These are phyloP conservation scores for Talaromyces trachyspermus DNA, from an alignment of 495 filamentous ascomycete genomes.

Conservation along the genomic window DNA sequence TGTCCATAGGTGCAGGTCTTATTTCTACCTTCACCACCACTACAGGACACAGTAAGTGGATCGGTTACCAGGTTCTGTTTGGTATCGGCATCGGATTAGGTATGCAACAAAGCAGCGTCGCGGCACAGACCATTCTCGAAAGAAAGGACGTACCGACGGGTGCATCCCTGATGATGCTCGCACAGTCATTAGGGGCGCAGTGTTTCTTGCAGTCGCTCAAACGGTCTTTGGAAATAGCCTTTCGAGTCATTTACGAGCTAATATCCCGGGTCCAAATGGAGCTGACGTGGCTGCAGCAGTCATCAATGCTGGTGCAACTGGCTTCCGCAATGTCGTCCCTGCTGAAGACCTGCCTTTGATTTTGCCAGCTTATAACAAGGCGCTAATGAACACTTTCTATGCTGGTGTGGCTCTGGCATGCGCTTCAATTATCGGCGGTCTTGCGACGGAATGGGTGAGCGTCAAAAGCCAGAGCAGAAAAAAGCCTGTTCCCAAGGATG, in stretches of 20 bases:
- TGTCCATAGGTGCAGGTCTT: slow-evolving; percentile 28
- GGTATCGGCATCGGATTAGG: slow-evolving; percentile 57
- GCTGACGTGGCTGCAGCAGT: slow-evolving; percentile 20
- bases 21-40: slow-evolving; percentile 44
- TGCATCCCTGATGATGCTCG: slow-evolving; percentile 57
- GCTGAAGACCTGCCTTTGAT: slow-evolving; percentile 41
- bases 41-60: slow-evolving; percentile 20
- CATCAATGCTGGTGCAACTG: slow-evolving; percentile 48
- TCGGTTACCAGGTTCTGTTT: slow-evolving; percentile 29
- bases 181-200: slow-evolving; percentile 51
- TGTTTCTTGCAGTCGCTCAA: slow-evolving; percentile 56
- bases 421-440: slow-evolving; percentile 45
- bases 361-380: slow-evolving; percentile 53
- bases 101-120: slow-evolving; percentile 59
- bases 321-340: slow-evolving; percentile 38
- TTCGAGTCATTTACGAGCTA: slow-evolving; percentile 33
- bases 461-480: slow-evolving; percentile 44
- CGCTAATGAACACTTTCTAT: slow-evolving; percentile 51
- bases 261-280: slow-evolving; percentile 17
- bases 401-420: slow-evolving; percentile 50
- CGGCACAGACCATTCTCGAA: slow-evolving; percentile 54
- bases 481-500: neutral
- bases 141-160: slow-evolving; percentile 53
- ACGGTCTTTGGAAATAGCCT: slow-evolving; percentile 43
- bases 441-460: slow-evolving; percentile 60